Evolutionary conservation across 75 land plant genomes (phyloP).

Genomic region (Gnetum montanum): DNA sequence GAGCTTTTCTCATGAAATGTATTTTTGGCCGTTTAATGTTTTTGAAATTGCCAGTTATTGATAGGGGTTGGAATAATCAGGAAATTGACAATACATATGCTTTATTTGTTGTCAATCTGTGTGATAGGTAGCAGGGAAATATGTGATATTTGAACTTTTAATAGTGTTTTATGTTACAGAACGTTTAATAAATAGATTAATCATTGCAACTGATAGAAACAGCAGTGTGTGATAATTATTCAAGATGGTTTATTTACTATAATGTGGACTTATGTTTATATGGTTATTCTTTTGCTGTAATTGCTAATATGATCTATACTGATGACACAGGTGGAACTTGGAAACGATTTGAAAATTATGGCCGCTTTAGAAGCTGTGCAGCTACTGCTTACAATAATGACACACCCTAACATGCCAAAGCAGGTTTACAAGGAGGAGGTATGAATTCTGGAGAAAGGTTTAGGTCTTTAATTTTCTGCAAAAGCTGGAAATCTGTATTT

Average conservation of each 20-base stretch:
- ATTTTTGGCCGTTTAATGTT: too few relatives aligned
- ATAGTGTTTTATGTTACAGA: background rate
- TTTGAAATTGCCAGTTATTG: too few relatives aligned
- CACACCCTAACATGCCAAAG: slow-evolving; percentile 81
- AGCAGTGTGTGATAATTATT: background rate
- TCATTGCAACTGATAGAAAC: background rate
- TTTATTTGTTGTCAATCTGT: too few relatives aligned
- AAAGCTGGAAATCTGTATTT: too few relatives aligned
- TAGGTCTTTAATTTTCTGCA: background rate
- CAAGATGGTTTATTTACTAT: background rate
- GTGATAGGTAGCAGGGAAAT: too few relatives aligned
- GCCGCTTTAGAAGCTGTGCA: slow-evolving; percentile 83
- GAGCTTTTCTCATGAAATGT: too few relatives aligned
- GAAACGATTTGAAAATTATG: slow-evolving; percentile 33
- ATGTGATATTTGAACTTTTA: background rate
- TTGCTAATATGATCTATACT: background rate
- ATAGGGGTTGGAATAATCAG: too few relatives aligned
- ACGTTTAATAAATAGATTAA: background rate
- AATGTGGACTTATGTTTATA: background rate
- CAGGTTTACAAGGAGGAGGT: slow-evolving; percentile 97
- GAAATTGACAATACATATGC: too few relatives aligned
- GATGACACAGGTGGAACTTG: slow-evolving; percentile 52
- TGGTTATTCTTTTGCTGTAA: background rate
- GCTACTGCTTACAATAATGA: slow-evolving; percentile 72
- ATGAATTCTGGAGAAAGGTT: background rate